phyloP scores from a whole-genome alignment of 2,329 filamentous ascomycete genomes.

The Lecanicillium sp. region DNA sequence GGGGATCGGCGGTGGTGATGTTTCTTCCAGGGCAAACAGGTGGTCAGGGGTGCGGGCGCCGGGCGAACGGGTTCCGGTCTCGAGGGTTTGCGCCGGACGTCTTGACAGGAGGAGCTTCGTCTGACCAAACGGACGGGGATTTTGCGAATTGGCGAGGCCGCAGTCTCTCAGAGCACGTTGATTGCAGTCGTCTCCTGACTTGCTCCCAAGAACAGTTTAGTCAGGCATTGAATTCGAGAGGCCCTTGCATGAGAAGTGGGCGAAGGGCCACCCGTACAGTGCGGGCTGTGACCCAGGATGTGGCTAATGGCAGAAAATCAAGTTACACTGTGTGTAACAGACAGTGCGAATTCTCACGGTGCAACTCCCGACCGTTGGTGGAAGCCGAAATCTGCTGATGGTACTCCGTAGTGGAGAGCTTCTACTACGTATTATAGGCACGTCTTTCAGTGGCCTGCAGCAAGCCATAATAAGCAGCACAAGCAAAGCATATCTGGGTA shows the following conservation, averaged over 20 bases:
- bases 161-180: background rate
- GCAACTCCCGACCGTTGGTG: background rate
- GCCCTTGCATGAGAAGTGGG: conserved; percentile 7
- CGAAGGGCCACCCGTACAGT: conserved; percentile 9
- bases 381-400: background rate
- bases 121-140: too few relatives aligned
- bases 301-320: background rate
- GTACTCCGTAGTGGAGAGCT: too few relatives aligned
- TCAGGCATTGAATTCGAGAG: background rate
- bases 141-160: background rate
- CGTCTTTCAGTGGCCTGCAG: too few relatives aligned
- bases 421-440: too few relatives aligned
- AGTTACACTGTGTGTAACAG: background rate
- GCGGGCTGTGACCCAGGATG: background rate
- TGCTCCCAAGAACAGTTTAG: background rate
- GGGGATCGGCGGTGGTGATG: conserved; percentile 3
- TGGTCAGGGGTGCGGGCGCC: background rate
- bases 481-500: too few relatives aligned
- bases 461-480: too few relatives aligned
- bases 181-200: background rate
- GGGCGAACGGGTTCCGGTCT: background rate
- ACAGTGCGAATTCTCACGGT: conserved; percentile 1
- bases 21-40: background rate
- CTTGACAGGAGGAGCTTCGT: too few relatives aligned
- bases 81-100: too few relatives aligned